Base-by-base conservation (phyloP, 2,329 filamentous ascomycete species). In the Ramularia collo-cygni region DNA sequence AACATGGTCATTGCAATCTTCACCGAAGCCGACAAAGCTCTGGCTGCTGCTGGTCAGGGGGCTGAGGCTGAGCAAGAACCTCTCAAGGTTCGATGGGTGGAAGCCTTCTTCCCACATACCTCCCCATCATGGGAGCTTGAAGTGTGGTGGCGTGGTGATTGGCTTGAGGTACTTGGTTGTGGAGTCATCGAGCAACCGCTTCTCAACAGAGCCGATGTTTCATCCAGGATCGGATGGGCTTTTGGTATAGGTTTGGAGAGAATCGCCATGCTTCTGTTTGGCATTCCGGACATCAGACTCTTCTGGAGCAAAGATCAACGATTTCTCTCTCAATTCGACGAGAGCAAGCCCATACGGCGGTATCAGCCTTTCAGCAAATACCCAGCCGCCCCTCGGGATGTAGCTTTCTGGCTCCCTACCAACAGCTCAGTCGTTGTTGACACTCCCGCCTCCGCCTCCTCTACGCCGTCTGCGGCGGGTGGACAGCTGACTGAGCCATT, bases 81-180 rank as follows among this genome's bases (percentile, higher is more conserved):
- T 4, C 70, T 96, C 28, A 81, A 79, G 52, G 81, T 95, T 56
- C 79, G 92, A 51, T 98, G 92, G 92, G 81, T 96, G 6, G 90
- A 95, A 63, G 88, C 92, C 1, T 96, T 92, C 65, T 98, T 98
- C 66, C 92, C 92, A 28, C 96, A 96, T 62, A 98, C 92, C 1
- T 89, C 82, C 42, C 92, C 92, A 0, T 92, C 84, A 5, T 98
- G 87, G 85, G 92, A 98, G 62, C 75, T 98, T 16, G 92, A 98
- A 60, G 87, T 98, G 8, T 89, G 85, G 70, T 95, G 90, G 76
- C 81, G 83, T 52, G 89, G 85, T 19, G 85, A 93, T 60, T 98
- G 92, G 92, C 79, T 98, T 24, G 92, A 98, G 66, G 80, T 96
- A 4, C 75, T 98, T 1, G 92, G 92, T n/a, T 93, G 83, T 54